Conservation (phyloP, 805 yeast species). For the Yamadazyma ubonensis region DNA sequence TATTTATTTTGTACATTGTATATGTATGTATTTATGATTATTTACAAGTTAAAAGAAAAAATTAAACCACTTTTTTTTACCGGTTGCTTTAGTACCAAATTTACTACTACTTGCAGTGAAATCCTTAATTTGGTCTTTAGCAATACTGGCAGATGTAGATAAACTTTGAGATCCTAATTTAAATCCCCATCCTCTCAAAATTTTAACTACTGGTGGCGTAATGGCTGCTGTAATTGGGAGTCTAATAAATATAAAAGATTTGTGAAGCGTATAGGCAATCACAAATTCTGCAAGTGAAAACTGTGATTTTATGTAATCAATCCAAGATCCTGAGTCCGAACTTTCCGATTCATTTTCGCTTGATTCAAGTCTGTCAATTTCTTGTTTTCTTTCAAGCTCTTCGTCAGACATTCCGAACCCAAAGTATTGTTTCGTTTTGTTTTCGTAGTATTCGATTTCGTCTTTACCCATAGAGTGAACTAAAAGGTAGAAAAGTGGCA, state of each 20-base stretch:
- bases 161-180: conserved; percentile 58
- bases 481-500: conserved; percentile 76
- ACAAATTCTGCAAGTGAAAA: conserved; percentile 77
- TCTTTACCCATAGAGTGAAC: conserved; percentile 92
- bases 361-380: conserved; percentile 27
- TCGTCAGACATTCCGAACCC: conserved; percentile 59
- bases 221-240: conserved; percentile 90
- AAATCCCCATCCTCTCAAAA: conserved; percentile 75
- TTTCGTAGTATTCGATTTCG: conserved; percentile 64
- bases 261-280: conserved; percentile 91
- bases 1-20: conserved; percentile 5
- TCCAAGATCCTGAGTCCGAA: conserved; percentile 12
- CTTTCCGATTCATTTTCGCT: conserved; percentile 20
- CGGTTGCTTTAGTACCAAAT: conserved; percentile 54
- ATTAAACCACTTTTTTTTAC: conserved; percentile 55
- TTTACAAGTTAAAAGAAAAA: conserved; percentile 48
- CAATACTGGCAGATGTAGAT: conserved; percentile 37
- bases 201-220: conserved; percentile 73
- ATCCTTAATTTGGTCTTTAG: conserved; percentile 32
- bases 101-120: conserved; percentile 45
- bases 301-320: conserved; percentile 26
- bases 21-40: conserved; percentile 5
- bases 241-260: conserved; percentile 77
- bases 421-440: conserved; percentile 54
- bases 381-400: conserved; percentile 37